Base-by-base conservation (phyloP, 768 basidiomycete genomes). In the Heimioporus sp. region DNA sequence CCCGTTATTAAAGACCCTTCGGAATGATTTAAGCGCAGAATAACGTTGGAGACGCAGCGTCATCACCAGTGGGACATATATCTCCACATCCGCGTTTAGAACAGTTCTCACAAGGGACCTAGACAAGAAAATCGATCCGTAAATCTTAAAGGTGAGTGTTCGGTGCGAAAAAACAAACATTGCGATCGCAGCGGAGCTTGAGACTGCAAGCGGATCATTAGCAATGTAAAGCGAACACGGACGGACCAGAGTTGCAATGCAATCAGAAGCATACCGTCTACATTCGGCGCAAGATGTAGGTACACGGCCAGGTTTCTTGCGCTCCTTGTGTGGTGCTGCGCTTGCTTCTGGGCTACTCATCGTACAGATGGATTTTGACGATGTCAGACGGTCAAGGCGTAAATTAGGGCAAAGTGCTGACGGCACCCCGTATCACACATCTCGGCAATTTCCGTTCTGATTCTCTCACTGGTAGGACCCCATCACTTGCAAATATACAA, bases 21-120 rank as follows among this genome's bases (percentile, higher is more conserved):
- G 34, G 12, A 19, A 28, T 16, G 7, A 40, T 43, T 39, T 48
- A 17, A 59, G 52, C 35, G 35, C 30, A 10, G 38, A 46, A 34
- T 13, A 35, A 28, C n/a, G 46, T 48, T 56, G 41, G 36, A 34
- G 37, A 45, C 32, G 58, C 24, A 10, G n/a, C 24, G 21, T 35
- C 19, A 24, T 55, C 57, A 85, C 88, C 88, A 50, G 85, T 81
- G n/a, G 88, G 88, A 68, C 88, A 91, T 51, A 90, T 85, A 16
- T 81, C 73, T 20, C 80, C 81, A 61, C 87, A 90, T 32, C 88
- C 88, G 61, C 87, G 76, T 51, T 85, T 84, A 20, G 80, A 79
- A 62, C 89, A 91, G 65, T 82, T 89, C 68, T 85, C 84, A 69
- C 88, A 91, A 11, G 88, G 88, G 32, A 89, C 76, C 86, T 90